These are phyloP conservation scores for Platanthera zijinensis DNA, from an alignment of 106 monocot species.

Conservation along the genomic window DNA sequence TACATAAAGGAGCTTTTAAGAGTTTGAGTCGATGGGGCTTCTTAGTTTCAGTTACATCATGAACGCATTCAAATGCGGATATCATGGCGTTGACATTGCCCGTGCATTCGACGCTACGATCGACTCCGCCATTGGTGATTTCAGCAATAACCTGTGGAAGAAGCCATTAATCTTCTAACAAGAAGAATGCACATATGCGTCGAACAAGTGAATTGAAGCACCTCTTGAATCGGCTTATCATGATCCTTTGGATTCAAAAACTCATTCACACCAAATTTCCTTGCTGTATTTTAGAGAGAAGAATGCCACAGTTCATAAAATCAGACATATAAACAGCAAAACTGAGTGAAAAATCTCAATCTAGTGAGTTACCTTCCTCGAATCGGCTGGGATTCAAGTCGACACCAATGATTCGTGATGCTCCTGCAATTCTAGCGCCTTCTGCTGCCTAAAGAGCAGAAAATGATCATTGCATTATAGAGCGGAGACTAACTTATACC, in stretches of 20 bases:
- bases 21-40: background rate
- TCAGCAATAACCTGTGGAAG: slow-evolving; percentile 18
- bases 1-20: background rate
- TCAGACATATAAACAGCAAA: background rate
- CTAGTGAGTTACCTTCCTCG: background rate
- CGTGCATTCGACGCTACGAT: slow-evolving; percentile 26
- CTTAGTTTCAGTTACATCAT: slow-evolving; percentile 17
- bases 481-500: background rate
- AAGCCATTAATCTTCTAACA: background rate
- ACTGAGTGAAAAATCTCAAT: background rate
- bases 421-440: slow-evolving; percentile 9
- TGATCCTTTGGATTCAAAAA: slow-evolving; percentile 13
- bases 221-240: slow-evolving; percentile 10
- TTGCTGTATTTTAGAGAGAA: background rate
- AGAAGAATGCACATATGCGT: background rate
- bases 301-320: background rate
- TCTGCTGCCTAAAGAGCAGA: background rate
- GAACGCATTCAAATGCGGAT: slow-evolving; percentile 34
- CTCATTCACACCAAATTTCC: slow-evolving; percentile 4
- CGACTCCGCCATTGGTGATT: slow-evolving; percentile 34
- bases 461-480: background rate
- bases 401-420: slow-evolving; percentile 7
- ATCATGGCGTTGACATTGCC: slow-evolving; percentile 31
- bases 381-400: background rate
- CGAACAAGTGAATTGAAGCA: background rate